These are phyloP conservation scores for Neonectria hederae DNA, from an alignment of 2,329 filamentous ascomycete species.

Conservation along the genomic window DNA sequence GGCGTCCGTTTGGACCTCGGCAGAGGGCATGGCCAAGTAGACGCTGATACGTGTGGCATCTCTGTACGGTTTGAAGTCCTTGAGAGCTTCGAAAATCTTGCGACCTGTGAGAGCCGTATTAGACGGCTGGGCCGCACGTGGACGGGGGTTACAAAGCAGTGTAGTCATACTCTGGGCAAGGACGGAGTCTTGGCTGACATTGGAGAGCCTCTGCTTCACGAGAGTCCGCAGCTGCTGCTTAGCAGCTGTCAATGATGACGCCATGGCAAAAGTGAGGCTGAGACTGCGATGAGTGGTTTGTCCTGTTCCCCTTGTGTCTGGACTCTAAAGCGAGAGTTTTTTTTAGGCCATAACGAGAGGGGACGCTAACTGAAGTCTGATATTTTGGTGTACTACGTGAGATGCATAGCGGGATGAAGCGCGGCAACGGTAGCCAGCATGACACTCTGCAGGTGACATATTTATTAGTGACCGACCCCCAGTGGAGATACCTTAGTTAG, in stretches of 20 bases:
- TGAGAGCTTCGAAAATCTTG: constrained; percentile 70
- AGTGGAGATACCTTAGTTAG: constrained; percentile 29
- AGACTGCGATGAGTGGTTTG: constrained; percentile 4
- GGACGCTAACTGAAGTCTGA: constrained; percentile 10
- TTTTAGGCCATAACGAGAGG: constrained; percentile 10
- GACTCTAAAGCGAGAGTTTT: constrained; percentile 22
- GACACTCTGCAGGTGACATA: constrained; percentile 20
- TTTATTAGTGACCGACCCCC: constrained; percentile 20
- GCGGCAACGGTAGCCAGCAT: constrained; percentile 4
- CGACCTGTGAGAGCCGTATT: constrained; percentile 61
- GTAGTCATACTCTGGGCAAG: constrained; percentile 72
- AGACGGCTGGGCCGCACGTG: constrained; percentile 24
- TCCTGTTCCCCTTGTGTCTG: constrained; percentile 17
- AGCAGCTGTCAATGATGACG: constrained; percentile 66
- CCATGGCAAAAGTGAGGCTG: constrained; percentile 52
- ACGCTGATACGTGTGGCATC: constrained; percentile 81
- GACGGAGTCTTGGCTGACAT: constrained; percentile 69
- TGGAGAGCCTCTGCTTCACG: constrained; percentile 73
- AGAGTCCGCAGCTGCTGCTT: constrained; percentile 79
- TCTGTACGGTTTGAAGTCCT: constrained; percentile 76
- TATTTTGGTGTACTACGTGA: not conserved
- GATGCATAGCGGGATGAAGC: constrained; percentile 10
- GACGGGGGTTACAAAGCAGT: constrained; percentile 4
- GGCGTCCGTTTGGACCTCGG: constrained; percentile 83
- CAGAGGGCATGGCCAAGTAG: constrained; percentile 91